A percentile compares a stretch with the other conserved stretches of the same genome.
These are phyloP conservation scores for Aphanocladium album DNA, from an alignment of 2,329 filamentous ascomycete species.

Conservation along the genomic window DNA sequence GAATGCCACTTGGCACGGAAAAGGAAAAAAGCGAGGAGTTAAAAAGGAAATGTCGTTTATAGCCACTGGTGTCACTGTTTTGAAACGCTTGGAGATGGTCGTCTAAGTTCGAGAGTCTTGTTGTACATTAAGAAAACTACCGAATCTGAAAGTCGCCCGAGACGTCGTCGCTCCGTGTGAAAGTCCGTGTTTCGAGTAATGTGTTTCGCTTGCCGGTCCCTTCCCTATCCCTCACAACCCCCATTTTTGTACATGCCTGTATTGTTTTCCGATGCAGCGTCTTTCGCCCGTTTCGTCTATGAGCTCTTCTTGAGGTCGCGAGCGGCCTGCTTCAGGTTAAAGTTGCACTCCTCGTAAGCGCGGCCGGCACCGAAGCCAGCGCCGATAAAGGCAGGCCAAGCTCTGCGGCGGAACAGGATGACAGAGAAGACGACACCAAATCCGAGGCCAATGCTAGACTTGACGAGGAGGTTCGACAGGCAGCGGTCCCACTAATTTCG, in stretches of 20 bases:
- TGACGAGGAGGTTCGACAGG: constrained; percentile 94
- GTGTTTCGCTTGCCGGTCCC: constrained; percentile 1
- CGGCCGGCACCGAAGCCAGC: constrained; percentile 92
- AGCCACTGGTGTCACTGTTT: constrained; percentile 1
- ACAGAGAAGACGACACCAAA: constrained; percentile 99
- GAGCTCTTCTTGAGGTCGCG: constrained; percentile 50
- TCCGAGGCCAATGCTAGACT: constrained; percentile 88
- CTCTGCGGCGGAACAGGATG: constrained; percentile 93
- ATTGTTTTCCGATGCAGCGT: constrained; percentile 9
- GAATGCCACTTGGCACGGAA: neutral
- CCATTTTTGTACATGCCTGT: constrained; percentile 23
- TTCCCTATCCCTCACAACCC: neutral
- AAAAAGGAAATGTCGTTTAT: constrained; percentile 1
- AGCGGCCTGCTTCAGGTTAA: constrained; percentile 59
- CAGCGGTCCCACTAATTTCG: constrained; percentile 86
- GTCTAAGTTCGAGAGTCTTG: constrained; percentile 11
- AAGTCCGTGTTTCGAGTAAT: neutral
- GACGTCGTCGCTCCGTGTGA: constrained; percentile 1
- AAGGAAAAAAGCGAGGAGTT: neutral
- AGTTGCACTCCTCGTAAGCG: constrained; percentile 98
- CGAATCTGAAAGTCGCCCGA: constrained; percentile 4
- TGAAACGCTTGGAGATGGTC: neutral
- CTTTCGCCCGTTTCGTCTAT: constrained; percentile 23
- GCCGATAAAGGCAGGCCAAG: constrained; percentile 90
- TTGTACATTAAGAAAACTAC: constrained; percentile 14